Evolutionary conservation across 2,329 filamentous ascomycete genomes (phyloP), one percentile per base, ranked within the genome.

Genomic region (Cylindrodendrum hubeiense): DNA sequence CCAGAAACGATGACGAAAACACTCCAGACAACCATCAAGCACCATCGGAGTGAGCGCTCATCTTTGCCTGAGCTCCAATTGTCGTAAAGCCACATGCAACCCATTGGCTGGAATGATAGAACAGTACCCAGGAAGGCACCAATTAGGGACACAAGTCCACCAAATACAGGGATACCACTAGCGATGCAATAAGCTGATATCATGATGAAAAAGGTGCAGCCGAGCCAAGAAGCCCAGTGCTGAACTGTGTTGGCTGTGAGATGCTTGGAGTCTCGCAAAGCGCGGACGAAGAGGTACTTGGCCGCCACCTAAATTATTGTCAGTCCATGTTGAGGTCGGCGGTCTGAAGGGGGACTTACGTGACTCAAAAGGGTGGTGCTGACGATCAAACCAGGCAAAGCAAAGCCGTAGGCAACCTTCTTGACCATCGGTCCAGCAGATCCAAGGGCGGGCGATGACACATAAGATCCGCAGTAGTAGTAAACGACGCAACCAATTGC

Each of bases 401-500:
- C 74, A 3, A 78, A 57, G 2, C 81, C 82, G 55, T 85, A 85
- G 53, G 74, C 76, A 12, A 84, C 72, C 62, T 80, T 84, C 75
- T 84, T 84, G 60, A 83, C 74, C 0, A 71, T 60, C 0, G 51
- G 8, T 1, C 83, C 83, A 1, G 81, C 82, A 21, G 80, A 83
- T 1, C 82, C 83, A 3, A 85, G 77, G 1, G 83, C 81, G 0
- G 83, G 83, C 0, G 81, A 83, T 0, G 82, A 78, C 5, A 85
- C 81, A 56, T 79, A 83, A 0, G 79, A 80, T 0, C 83, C 83
- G 66, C 81, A 83, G 66, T 75, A 84, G 56, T 79, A 80, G 74
- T 84, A 85, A 3, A 85, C 78, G 0, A 84, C 80, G 2, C 76
- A 68, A 12, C 74, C 73, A 1, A 81, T 74, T 2, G 73, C 64